Evolutionary conservation across 306 rosid species (phyloP).

Genomic region (Vigna mungo): DNA sequence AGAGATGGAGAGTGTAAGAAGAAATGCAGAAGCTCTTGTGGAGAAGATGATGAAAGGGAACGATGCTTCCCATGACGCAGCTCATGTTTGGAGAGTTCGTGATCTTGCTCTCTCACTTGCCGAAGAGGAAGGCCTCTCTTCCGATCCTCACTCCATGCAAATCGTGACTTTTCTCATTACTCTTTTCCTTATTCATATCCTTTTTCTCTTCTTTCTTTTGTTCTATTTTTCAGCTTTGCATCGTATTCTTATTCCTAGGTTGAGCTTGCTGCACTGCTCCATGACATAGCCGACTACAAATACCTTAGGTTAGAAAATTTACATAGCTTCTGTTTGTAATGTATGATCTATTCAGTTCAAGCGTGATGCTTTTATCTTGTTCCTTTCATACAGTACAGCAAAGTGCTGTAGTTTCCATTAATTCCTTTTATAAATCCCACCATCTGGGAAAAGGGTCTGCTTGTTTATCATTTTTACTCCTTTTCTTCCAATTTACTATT

Average conservation of each 20-base stretch:
- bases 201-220: neutral
- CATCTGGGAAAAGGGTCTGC: neutral
- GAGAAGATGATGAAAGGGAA: constrained; percentile 70
- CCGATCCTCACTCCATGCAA: constrained; percentile 68
- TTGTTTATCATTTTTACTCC: neutral
- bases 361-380: neutral
- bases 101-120: constrained; percentile 91
- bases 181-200: neutral
- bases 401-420: neutral
- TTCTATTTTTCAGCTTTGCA: neutral
- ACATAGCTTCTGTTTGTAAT: neutral
- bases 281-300: constrained; percentile 90
- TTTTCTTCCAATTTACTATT: neutral
- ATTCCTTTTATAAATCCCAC: too few species aligned
- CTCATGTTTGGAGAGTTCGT: constrained; percentile 87
- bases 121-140: constrained; percentile 73
- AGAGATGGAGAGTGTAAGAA: constrained; percentile 49
- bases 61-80: constrained; percentile 88
- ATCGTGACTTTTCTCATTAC: constrained; percentile 51
- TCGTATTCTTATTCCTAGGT: constrained; percentile 52
- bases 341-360: neutral
- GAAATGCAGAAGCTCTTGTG: constrained; percentile 76
- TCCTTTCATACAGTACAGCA: neutral
- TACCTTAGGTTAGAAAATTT: constrained; percentile 68
- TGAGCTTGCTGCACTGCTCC: constrained; percentile 92